Percentiles rank a stretch among this genome's conserved stretches.
phyloP scores from a whole-genome alignment of 805 yeast species.

The Debaryomyces hansenii region DNA sequence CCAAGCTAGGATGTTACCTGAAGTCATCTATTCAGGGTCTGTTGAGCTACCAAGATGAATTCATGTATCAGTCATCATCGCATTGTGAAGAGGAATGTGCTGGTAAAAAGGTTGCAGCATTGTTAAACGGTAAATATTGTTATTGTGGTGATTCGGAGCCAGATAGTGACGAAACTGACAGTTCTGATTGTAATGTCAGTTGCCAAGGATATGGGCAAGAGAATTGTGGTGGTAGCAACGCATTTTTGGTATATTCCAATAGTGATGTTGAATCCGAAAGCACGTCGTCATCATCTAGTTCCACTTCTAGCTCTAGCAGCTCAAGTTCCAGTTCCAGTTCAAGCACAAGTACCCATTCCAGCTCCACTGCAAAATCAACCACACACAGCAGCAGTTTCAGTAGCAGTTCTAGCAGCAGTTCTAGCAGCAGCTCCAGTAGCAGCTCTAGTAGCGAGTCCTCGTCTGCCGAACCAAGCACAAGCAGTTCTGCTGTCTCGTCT shows the following conservation, averaged over 20 bases:
- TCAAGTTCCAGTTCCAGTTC: constrained; percentile 1
- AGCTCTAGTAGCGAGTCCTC: background rate
- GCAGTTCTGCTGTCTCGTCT: constrained; percentile 8
- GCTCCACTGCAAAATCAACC: constrained; percentile 9
- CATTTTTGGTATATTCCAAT: constrained; percentile 32
- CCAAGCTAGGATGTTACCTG: constrained; percentile 23
- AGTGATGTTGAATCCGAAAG: constrained; percentile 17
- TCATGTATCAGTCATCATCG: constrained; percentile 58
- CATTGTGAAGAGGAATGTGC: constrained; percentile 56
- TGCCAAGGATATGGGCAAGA: constrained; percentile 40
- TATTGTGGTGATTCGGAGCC: constrained; percentile 38
- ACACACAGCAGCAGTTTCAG: background rate
- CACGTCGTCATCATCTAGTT: constrained; percentile 8
- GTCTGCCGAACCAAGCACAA: background rate
- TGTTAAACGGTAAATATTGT: constrained; percentile 35
- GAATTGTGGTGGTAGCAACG: constrained; percentile 39
- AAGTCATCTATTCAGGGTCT: constrained; percentile 25
- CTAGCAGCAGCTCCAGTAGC: background rate
- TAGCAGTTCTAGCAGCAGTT: background rate
- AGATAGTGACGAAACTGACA: constrained; percentile 30
- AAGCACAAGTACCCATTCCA: constrained; percentile 6
- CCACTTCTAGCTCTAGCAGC: constrained; percentile 7
- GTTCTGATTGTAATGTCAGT: constrained; percentile 25
- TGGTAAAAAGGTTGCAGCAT: constrained; percentile 37
- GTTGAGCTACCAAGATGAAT: constrained; percentile 46